These are phyloP conservation scores for Neonectria neomacrospora DNA, from an alignment of 2,329 filamentous ascomycete species.

Conservation along the genomic window DNA sequence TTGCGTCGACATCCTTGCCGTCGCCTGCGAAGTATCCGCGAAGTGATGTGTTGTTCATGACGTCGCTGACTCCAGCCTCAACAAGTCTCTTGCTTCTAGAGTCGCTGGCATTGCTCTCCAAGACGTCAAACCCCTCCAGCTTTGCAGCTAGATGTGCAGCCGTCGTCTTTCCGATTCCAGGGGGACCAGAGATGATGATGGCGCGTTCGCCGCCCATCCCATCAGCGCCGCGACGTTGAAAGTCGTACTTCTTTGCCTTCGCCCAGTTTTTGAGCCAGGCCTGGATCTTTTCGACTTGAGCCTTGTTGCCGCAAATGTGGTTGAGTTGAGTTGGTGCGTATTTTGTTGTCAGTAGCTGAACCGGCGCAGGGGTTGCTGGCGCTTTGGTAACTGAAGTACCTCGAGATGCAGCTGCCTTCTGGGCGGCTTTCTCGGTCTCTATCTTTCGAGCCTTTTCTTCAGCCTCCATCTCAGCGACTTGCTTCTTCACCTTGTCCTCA, in stretches of 20 bases:
- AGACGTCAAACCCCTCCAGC: conserved; percentile 89
- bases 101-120: conserved; percentile 97
- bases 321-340: conserved; percentile 87
- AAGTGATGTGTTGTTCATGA: conserved; percentile 92
- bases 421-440: conserved; percentile 63
- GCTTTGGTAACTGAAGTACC: conserved; percentile 49
- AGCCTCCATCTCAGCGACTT: conserved; percentile 86
- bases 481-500: conserved; percentile 81
- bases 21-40: conserved; percentile 90
- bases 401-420: conserved; percentile 50
- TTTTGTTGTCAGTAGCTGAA: conserved; percentile 90
- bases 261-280: conserved; percentile 87
- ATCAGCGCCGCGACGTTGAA: conserved; percentile 85
- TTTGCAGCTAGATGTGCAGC: conserved; percentile 94
- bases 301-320: conserved; percentile 97
- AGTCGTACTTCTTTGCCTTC: conserved; percentile 80
- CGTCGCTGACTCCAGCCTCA: conserved; percentile 86
- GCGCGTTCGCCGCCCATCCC: conserved; percentile 85
- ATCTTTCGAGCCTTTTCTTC: conserved; percentile 74
- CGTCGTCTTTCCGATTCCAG: conserved; percentile 97
- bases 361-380: conserved; percentile 59
- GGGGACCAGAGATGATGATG: conserved; percentile 95
- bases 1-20: conserved; percentile 79
- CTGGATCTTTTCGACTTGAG: conserved; percentile 87
- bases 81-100: conserved; percentile 96